These are phyloP conservation scores for Elaeagnus macrophylla DNA, from an alignment of 306 rosid genomes.

Conservation along the genomic window DNA sequence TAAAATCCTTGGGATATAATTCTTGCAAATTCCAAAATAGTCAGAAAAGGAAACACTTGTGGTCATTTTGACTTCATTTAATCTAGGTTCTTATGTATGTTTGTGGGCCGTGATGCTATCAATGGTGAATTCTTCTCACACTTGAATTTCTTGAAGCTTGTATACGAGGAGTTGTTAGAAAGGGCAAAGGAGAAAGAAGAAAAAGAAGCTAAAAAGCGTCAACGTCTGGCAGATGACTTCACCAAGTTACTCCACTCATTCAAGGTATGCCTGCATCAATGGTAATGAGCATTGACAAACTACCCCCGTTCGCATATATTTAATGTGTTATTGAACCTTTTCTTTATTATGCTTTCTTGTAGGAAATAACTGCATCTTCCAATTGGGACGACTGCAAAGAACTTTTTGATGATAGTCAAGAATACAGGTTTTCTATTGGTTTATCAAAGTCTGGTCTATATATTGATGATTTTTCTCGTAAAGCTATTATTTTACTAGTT, in stretches of 20 bases:
- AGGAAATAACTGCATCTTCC: conserved; percentile 73
- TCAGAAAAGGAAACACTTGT: too few species aligned
- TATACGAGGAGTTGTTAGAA: conserved; percentile 74
- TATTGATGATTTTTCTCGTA: not conserved
- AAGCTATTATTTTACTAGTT: not conserved
- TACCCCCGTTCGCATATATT: not conserved
- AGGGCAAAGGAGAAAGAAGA: conserved; percentile 92
- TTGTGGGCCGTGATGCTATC: not conserved
- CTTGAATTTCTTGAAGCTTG: conserved; percentile 44
- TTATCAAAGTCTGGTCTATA: not conserved
- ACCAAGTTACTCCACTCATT: conserved; percentile 54
- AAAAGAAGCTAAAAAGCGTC: conserved; percentile 97
- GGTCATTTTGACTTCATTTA: not conserved
- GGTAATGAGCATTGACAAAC: conserved; percentile 5
- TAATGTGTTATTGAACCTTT: conserved; percentile 11
- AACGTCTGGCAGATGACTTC: conserved; percentile 87
- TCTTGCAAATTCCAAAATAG: too few species aligned
- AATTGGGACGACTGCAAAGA: conserved; percentile 85
- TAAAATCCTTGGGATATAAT: too few species aligned
- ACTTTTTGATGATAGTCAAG: conserved; percentile 77
- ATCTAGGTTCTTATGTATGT: not conserved
- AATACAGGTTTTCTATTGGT: conserved; percentile 54
- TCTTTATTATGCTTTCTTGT: conserved; percentile 15
- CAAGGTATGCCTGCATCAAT: conserved; percentile 43
- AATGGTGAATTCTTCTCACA: conserved; percentile 1